These are phyloP conservation scores for Fusarium subtropicale DNA, from an alignment of 2,329 filamentous ascomycete species.

Conservation along the genomic window DNA sequence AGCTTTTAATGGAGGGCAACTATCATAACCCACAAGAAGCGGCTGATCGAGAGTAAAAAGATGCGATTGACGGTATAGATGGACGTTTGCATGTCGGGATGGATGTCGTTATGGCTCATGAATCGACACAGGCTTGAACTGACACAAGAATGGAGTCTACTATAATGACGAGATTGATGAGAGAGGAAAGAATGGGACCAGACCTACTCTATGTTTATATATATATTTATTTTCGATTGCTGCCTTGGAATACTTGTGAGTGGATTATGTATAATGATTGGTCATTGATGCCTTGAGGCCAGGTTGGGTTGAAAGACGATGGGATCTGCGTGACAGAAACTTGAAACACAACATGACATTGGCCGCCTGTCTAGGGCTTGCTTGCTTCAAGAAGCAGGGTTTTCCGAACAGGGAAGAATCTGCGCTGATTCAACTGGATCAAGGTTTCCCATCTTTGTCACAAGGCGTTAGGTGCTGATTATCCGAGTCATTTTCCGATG, in stretches of 20 bases:
- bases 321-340: background rate
- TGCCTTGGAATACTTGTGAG: background rate
- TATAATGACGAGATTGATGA: background rate
- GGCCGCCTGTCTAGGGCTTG: background rate
- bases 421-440: background rate
- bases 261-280: background rate
- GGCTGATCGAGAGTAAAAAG: no score
- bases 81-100: background rate
- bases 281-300: background rate
- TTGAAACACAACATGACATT: background rate
- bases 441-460: background rate
- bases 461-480: background rate
- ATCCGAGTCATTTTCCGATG: background rate
- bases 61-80: background rate
- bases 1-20: background rate
- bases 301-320: background rate
- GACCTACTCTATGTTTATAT: background rate
- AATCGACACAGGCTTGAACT: background rate
- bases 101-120: background rate
- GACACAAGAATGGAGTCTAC: background rate
- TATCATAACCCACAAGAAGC: background rate
- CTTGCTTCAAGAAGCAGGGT: background rate
- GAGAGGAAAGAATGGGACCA: background rate
- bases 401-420: background rate
- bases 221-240: background rate